Percentiles rank a stretch among this genome's conserved stretches.
These are phyloP conservation scores for Pseudozyma tsukubaensis DNA, from an alignment of 1,284 basidiomycete species.

Conservation along the genomic window DNA sequence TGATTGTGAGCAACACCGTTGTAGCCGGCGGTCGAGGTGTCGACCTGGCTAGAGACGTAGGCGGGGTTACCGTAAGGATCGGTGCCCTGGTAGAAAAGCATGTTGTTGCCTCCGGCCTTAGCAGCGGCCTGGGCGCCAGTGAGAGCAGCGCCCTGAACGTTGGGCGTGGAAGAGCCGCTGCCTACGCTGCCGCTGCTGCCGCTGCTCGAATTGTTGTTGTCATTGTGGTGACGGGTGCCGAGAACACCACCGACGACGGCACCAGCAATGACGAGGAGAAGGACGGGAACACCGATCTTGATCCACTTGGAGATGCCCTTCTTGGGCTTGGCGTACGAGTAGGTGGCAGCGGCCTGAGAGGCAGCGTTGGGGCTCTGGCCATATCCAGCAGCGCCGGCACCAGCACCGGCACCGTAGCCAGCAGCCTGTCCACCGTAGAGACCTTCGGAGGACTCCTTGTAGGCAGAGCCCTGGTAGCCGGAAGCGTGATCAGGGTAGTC, in stretches of 20 bases:
- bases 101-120: conserved; percentile 75
- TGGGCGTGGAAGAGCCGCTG: conserved; percentile 50
- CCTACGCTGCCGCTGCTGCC: conserved; percentile 55
- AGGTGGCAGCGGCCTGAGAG: conserved; percentile 50
- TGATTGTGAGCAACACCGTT: conserved; percentile 27
- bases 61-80: conserved; percentile 81
- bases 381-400: conserved; percentile 18
- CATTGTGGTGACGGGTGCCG: conserved; percentile 72
- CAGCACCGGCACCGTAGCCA: conserved; percentile 13
- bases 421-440: conserved; percentile 38
- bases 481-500: conserved; percentile 51
- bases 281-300: conserved; percentile 57
- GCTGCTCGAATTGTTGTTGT: conserved; percentile 70
- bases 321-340: conserved; percentile 64
- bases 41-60: conserved; percentile 85
- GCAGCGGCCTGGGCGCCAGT: conserved; percentile 75
- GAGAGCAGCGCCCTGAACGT: conserved; percentile 47
- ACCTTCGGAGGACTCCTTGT: conserved; percentile 42
- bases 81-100: conserved; percentile 75
- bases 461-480: conserved; percentile 41
- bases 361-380: conserved; percentile 33
- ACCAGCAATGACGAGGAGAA: conserved; percentile 67
- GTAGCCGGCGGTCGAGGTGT: conserved; percentile 42
- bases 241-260: conserved; percentile 83
- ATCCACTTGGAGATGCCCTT: conserved; percentile 59